Conservation (phyloP, 2,329 filamentous ascomycete genomes). For the Neurospora sp. region DNA sequence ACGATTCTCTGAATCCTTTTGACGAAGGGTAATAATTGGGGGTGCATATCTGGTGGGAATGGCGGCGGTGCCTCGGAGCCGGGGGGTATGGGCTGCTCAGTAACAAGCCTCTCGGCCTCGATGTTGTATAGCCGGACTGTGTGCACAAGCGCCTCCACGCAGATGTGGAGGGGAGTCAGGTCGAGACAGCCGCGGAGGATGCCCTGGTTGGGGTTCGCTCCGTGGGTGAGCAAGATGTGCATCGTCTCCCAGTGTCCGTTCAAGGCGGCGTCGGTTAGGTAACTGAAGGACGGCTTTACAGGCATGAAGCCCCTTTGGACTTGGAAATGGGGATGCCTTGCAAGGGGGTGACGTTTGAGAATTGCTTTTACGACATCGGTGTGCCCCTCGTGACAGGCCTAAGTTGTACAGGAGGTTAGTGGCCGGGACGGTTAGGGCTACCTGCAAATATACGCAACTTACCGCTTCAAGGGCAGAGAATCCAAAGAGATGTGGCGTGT, state of each 20-base stretch:
- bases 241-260: not conserved
- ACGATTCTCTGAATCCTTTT: not conserved
- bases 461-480: not conserved
- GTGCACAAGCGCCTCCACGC: not conserved
- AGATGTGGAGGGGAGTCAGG: not conserved
- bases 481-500: not conserved
- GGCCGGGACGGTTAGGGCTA: not conserved
- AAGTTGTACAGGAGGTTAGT: not conserved
- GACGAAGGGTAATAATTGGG: not conserved
- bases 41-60: not conserved
- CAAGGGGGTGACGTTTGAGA: not conserved
- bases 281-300: not conserved
- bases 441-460: not conserved
- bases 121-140: not conserved
- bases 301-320: not conserved
- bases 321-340: not conserved
- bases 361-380: not conserved
- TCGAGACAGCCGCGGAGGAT: not conserved
- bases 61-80: not conserved
- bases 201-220: not conserved
- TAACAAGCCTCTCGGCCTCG: not conserved
- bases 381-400: not conserved
- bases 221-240: not conserved
- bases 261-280: not conserved
- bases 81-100: not conserved